Evolutionary conservation across 495 filamentous ascomycete genomes (phyloP).

Genomic region (Ascobolus immersus): DNA sequence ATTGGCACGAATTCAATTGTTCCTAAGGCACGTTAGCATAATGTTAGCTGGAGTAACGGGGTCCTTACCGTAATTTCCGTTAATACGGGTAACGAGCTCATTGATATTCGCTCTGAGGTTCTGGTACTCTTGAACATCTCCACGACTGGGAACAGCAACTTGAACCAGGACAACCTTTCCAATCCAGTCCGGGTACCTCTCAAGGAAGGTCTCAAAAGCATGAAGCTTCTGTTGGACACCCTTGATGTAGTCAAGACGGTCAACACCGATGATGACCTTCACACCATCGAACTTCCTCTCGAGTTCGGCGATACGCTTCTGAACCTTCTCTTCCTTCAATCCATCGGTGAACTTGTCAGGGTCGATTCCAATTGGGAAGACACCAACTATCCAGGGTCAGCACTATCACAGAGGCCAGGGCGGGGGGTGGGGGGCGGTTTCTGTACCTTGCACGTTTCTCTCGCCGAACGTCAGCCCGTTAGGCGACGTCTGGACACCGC

Average conservation of each 20-base stretch:
- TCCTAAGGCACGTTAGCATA: slow-evolving; percentile 22
- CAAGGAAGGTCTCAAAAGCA: slow-evolving; percentile 70
- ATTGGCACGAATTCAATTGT: slow-evolving; percentile 85
- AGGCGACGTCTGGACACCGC: slow-evolving; percentile 52
- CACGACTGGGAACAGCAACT: slow-evolving; percentile 71
- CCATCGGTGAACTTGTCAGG: slow-evolving; percentile 84
- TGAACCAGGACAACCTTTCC: slow-evolving; percentile 81
- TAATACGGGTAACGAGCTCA: slow-evolving; percentile 73
- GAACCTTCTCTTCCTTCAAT: slow-evolving; percentile 52
- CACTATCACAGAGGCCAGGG: neutral
- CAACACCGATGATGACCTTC: slow-evolving; percentile 79
- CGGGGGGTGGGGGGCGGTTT: neutral
- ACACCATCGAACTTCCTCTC: slow-evolving; percentile 62
- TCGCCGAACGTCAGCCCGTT: slow-evolving; percentile 58
- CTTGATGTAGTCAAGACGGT: slow-evolving; percentile 87
- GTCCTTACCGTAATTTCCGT: slow-evolving; percentile 52
- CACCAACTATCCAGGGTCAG: slow-evolving; percentile 30
- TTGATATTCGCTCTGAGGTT: slow-evolving; percentile 75
- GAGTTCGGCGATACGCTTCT: slow-evolving; percentile 49
- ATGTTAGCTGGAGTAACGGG: slow-evolving; percentile 1
- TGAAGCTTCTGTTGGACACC: slow-evolving; percentile 87
- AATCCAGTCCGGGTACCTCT: slow-evolving; percentile 74
- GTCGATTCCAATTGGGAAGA: slow-evolving; percentile 85
- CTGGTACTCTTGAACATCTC: slow-evolving; percentile 91
- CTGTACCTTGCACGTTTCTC: slow-evolving; percentile 26